Percentiles rank a stretch among this genome's conserved stretches.
Conservation (phyloP, 768 basidiomycete genomes). For the Chalciporus pseudorubinellus region DNA sequence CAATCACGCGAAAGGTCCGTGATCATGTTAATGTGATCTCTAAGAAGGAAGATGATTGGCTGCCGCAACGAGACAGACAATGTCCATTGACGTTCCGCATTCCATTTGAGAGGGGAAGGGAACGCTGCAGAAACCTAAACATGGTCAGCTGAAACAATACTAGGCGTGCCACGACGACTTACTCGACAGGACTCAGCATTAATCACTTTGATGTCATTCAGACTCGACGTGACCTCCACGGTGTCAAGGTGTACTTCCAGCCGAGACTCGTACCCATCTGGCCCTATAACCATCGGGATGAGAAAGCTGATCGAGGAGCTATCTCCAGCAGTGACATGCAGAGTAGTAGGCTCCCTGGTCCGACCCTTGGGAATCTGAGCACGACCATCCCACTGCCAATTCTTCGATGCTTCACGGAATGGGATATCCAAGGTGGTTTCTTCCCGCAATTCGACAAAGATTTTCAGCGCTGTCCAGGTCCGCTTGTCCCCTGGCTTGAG, state of each 20-base stretch:
- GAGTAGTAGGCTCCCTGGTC: slow-evolving; percentile 63
- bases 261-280: slow-evolving; percentile 73
- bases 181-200: slow-evolving; percentile 79
- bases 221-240: slow-evolving; percentile 73
- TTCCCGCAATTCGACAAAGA: slow-evolving; percentile 79
- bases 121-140: slow-evolving; percentile 65
- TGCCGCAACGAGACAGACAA: slow-evolving; percentile 70
- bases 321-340: slow-evolving; percentile 74
- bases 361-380: slow-evolving; percentile 47
- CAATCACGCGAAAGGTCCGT: slow-evolving; percentile 93
- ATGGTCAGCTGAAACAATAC: slow-evolving; percentile 2
- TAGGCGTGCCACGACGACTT: slow-evolving; percentile 17
- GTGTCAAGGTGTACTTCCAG: slow-evolving; percentile 83
- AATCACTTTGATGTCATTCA: slow-evolving; percentile 83
- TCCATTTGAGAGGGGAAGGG: slow-evolving; percentile 82
- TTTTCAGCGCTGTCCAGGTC: slow-evolving; percentile 76
- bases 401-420: slow-evolving; percentile 91
- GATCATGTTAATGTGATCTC: slow-evolving; percentile 94
- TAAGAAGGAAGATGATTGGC: slow-evolving; percentile 73
- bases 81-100: slow-evolving; percentile 74
- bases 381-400: slow-evolving; percentile 90
- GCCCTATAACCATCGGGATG: slow-evolving; percentile 74
- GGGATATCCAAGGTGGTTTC: slow-evolving; percentile 81
- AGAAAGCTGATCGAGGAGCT: slow-evolving; percentile 84
- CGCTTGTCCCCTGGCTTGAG: slow-evolving; percentile 78